Conservation (phyloP, 495 filamentous ascomycete species). For the Xylaria curta region DNA sequence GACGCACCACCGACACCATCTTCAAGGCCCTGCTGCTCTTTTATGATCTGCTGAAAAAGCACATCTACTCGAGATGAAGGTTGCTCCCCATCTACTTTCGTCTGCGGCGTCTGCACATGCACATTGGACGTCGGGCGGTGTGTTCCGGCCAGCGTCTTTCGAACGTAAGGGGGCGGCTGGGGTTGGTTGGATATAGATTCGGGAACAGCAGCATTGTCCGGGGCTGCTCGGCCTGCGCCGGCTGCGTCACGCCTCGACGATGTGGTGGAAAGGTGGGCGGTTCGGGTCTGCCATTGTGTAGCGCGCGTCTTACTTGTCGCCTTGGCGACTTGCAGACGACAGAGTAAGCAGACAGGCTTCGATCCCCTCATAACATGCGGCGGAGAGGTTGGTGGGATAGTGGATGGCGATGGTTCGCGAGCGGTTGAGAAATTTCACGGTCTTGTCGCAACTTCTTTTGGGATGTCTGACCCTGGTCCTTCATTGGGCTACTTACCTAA, state of each 20-base stretch:
- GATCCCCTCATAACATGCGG: constrained; percentile 34
- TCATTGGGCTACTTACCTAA: not conserved
- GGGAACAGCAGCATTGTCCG: not conserved
- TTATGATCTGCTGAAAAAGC: constrained; percentile 38
- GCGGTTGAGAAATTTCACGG: not conserved
- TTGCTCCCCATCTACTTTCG: not conserved
- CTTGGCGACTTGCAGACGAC: constrained; percentile 35
- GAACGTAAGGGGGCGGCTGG: not conserved
- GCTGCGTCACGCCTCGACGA: constrained; percentile 19
- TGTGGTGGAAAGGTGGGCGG: constrained; percentile 23
- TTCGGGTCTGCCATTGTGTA: constrained; percentile 52
- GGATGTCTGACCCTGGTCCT: not conserved
- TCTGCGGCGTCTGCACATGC: not conserved
- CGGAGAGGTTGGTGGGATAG: not conserved
- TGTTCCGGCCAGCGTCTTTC: not conserved
- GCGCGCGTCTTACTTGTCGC: constrained; percentile 41
- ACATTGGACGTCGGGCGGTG: constrained; percentile 1
- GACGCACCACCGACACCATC: not conserved
- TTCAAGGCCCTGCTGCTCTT: constrained; percentile 25
- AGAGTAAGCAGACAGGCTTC: constrained; percentile 36
- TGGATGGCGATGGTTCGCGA: not conserved
- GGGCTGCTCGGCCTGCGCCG: not conserved
- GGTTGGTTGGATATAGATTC: not conserved
- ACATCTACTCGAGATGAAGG: constrained; percentile 30
- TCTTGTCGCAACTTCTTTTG: not conserved